Evolutionary conservation across 352 stramenopile species (phyloP), one percentile per base, ranked within the genome.

Genomic region (Phytopythium boreale): DNA sequence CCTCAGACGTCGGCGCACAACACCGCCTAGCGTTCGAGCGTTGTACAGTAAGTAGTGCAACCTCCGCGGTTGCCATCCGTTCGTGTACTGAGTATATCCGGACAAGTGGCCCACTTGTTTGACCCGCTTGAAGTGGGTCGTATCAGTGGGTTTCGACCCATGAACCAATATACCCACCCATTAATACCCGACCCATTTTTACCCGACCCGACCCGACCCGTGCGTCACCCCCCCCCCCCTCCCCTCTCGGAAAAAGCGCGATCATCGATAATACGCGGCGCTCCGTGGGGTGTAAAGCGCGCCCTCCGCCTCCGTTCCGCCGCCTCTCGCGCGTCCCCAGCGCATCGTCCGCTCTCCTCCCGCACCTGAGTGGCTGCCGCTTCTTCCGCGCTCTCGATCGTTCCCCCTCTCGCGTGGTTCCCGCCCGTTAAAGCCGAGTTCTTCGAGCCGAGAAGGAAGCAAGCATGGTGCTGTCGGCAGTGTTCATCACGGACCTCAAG

Each of bases 401-500:
- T 31, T 3, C 11, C n/a, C 10, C 12, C 44, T 29, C 8, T 12
- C 44, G 10, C 22, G 19, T 1, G 8, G 8, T 19, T 29, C 44
- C 22, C 10, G 3, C n/a, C 8, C 44, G 44, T 29, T 5, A 24
- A 51, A 51, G 44, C 44, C 22, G 8, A 24, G 22, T 19, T 51
- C n/a, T 19, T 15, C 22, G 22, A 20, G 44, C 44, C 10, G 2
- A 27, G n/a, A 29, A 51, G n/a, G 22, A 19, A 12, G 12, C 53
- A 61, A n/a, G 12, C n/a, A 99, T 99, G 96, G 96, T 99, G 68
- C 93, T 98, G 61, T 99, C 96, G 52, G 97, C 97, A 26, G 92
- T 99, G 59, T 99, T 99, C 84, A 98, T 99, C 75, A 99, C 97
- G 64, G 97, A 99, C 79, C 80, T 99, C 27, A 98, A 98, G 76